Evolutionary conservation across 2,329 filamentous ascomycete species (phyloP).

Genomic region (Fusarium multiceps): DNA sequence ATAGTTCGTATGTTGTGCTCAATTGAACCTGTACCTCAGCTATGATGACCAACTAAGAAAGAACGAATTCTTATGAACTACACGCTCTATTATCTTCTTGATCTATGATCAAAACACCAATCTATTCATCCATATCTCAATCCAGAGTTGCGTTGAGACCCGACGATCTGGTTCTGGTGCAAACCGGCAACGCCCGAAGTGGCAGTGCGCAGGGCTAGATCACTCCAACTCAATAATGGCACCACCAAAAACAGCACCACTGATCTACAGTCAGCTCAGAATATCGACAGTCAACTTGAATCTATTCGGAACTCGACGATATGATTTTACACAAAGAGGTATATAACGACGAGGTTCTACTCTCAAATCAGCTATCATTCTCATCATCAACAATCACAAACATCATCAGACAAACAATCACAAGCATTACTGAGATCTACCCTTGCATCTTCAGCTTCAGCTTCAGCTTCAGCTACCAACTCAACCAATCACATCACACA

Average conservation of each 20-base stretch:
- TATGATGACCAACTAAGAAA: too few relatives aligned
- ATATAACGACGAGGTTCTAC: constrained; percentile 31
- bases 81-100: too few relatives aligned
- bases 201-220: constrained; percentile 28
- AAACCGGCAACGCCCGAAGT: constrained; percentile 34
- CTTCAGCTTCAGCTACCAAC: constrained; percentile 2
- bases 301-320: constrained; percentile 18
- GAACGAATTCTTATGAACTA: rapidly evolving
- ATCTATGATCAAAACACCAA: rapidly evolving
- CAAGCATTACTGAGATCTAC: constrained; percentile 22
- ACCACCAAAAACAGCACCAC: constrained; percentile 37
- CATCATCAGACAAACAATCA: constrained; percentile 5
- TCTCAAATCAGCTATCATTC: neutral
- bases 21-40: too few relatives aligned
- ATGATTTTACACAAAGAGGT: neutral
- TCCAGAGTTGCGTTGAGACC: neutral
- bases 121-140: neutral
- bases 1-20: too few relatives aligned
- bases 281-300: constrained; percentile 36
- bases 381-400: constrained; percentile 20
- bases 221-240: constrained; percentile 23
- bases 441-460: constrained; percentile 8
- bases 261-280: constrained; percentile 30
- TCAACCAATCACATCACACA: constrained; percentile 25
- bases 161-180: neutral